Evolutionary conservation across 2,329 filamentous ascomycete species (phyloP).

Genomic region (Fusarium sulawesiense): DNA sequence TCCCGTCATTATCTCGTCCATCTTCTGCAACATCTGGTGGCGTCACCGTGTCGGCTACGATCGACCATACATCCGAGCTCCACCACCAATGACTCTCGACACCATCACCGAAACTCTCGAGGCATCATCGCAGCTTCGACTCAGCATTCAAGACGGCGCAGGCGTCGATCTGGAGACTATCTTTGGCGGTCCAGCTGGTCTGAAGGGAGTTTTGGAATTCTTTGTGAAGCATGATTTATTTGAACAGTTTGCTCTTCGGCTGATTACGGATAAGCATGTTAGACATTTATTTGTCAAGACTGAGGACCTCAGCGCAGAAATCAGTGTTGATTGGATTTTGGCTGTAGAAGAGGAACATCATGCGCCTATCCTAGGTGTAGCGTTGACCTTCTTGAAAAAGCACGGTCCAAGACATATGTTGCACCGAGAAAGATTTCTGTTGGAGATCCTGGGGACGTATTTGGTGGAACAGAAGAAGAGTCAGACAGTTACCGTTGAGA

Average conservation of each 20-base stretch:
- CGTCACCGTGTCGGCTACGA: constrained; percentile 58
- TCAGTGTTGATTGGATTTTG: constrained; percentile 1
- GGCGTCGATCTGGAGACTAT: constrained; percentile 3
- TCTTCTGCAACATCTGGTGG: constrained; percentile 63
- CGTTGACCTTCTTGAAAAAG: constrained; percentile 9
- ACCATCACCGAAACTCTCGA: constrained; percentile 21
- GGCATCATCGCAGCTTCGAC: constrained; percentile 20
- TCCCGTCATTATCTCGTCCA: constrained; percentile 60
- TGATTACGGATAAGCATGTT: constrained; percentile 7
- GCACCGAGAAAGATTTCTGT: constrained; percentile 32
- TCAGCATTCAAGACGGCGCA: constrained; percentile 3
- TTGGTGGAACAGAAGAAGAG: not conserved
- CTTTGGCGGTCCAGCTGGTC: not conserved
- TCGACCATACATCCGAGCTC: constrained; percentile 21
- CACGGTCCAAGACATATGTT: constrained; percentile 20
- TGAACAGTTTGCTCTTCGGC: constrained; percentile 23
- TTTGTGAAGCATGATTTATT: constrained; percentile 36
- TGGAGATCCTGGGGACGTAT: constrained; percentile 32
- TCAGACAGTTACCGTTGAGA: not conserved
- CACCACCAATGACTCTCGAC: not conserved
- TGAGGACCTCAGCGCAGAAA: not conserved
- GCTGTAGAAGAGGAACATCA: constrained; percentile 14
- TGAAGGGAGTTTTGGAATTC: constrained; percentile 11
- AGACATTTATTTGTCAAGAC: not conserved
- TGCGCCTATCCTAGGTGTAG: constrained; percentile 1